A percentile compares a stretch with the other conserved stretches of the same genome.
Conservation (phyloP, 352 stramenopile genomes). For the Globisporangium okanoganense region DNA sequence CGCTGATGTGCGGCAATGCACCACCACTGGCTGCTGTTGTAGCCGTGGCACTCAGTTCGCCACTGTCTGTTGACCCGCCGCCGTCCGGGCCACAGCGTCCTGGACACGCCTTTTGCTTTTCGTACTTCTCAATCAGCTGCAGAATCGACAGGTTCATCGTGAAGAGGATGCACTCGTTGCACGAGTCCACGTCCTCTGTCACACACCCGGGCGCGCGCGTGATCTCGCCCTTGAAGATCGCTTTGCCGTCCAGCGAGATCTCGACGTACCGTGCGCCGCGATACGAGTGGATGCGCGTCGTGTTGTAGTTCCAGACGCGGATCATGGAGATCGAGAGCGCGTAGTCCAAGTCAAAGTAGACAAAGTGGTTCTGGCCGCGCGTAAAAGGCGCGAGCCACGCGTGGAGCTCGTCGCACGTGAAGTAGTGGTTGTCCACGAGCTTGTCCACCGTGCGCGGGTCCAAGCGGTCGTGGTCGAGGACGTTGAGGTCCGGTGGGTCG, state of each 20-base stretch:
- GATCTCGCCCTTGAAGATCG: constrained; percentile 85
- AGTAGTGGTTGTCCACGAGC: constrained; percentile 84
- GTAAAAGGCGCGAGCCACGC: constrained; percentile 87
- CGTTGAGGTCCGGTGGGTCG: constrained; percentile 80
- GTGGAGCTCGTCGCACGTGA: constrained; percentile 87
- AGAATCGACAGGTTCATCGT: constrained; percentile 73
- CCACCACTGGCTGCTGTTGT: not conserved
- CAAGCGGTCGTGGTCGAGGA: constrained; percentile 63
- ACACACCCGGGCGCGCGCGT: constrained; percentile 59
- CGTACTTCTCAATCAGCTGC: constrained; percentile 80
- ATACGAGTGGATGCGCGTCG: constrained; percentile 75
- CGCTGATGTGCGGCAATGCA: constrained; percentile 9
- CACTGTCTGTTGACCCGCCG: not conserved
- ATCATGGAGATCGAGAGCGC: constrained; percentile 75
- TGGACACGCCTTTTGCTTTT: constrained; percentile 35
- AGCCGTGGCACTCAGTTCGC: not conserved
- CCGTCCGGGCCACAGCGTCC: not conserved
- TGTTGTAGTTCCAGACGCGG: constrained; percentile 89
- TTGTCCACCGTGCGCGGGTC: constrained; percentile 87
- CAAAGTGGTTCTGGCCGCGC: constrained; percentile 64
- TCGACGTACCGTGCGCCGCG: constrained; percentile 61
- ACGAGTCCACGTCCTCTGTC: constrained; percentile 51
- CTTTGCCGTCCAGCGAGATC: constrained; percentile 51
- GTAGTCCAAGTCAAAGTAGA: constrained; percentile 80
- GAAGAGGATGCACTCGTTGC: constrained; percentile 83